Evolutionary conservation across 2,329 filamentous ascomycete genomes (phyloP).

Genomic region (Stromatinia cepivora): DNA sequence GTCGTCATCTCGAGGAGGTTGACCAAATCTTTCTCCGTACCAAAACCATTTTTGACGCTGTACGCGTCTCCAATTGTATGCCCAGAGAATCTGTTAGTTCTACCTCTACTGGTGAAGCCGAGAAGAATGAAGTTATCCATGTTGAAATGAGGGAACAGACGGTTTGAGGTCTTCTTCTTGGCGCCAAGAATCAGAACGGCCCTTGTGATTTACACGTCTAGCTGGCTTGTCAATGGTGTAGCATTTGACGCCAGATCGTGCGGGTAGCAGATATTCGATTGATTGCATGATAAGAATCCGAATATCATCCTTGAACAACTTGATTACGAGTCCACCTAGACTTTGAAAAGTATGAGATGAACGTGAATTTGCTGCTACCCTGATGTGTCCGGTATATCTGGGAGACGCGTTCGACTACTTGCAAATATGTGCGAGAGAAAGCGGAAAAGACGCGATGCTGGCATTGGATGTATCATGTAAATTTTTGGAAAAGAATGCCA

Average conservation of each 20-base stretch:
- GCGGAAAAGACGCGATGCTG: not conserved
- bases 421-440: not conserved
- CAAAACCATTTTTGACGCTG: conserved; percentile 14
- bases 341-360: not conserved
- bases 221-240: conserved; percentile 1
- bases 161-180: conserved; percentile 9
- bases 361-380: not conserved
- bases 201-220: not conserved
- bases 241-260: not conserved
- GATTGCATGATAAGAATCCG: not conserved
- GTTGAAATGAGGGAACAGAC: not conserved
- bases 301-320: not conserved
- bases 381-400: not conserved
- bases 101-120: not conserved
- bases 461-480: not conserved
- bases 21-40: conserved; percentile 32
- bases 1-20: conserved; percentile 40
- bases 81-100: not conserved
- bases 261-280: not conserved
- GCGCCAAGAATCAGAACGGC: conserved; percentile 9
- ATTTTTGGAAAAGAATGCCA: not conserved
- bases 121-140: conserved; percentile 1
- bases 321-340: not conserved
- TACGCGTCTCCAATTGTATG: conserved; percentile 14
- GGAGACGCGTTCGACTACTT: not conserved